phyloP scores from a whole-genome alignment of 106 monocot species.

The Dioscorea dumetorum region DNA sequence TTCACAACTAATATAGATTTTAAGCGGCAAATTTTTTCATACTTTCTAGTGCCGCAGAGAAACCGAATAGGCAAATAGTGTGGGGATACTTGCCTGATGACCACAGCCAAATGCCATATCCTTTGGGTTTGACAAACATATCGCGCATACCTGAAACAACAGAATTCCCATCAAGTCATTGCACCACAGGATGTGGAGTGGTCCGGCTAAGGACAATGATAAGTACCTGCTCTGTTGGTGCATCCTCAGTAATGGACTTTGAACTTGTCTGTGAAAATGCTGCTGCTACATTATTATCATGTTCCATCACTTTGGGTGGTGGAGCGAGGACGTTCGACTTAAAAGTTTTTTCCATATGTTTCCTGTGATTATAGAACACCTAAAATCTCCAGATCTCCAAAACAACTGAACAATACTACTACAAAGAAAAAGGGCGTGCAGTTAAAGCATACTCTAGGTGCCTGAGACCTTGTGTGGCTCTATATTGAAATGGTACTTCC shows the following conservation, averaged over 20 bases:
- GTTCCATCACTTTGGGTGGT: slow-evolving; percentile 57
- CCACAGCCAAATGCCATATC: slow-evolving; percentile 98
- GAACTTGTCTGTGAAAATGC: slow-evolving; percentile 8
- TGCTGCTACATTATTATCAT: slow-evolving; percentile 45
- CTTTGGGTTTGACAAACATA: slow-evolving; percentile 81
- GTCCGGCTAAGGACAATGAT: background rate
- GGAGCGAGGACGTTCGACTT: slow-evolving; percentile 47
- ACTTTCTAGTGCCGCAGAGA: no score
- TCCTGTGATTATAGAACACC: slow-evolving; percentile 21
- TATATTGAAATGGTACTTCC: slow-evolving; percentile 95
- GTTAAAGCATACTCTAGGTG: slow-evolving; percentile 30
- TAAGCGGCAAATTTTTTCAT: no score
- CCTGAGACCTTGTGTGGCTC: slow-evolving; percentile 53
- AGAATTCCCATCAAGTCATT: slow-evolving; percentile 1
- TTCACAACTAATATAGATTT: no score
- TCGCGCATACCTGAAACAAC: slow-evolving; percentile 55
- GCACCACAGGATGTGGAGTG: background rate
- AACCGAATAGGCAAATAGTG: no score
- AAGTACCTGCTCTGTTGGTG: slow-evolving; percentile 52
- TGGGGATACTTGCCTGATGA: slow-evolving; percentile 52
- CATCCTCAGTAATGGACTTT: slow-evolving; percentile 21
- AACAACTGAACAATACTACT: no score
- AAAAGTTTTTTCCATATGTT: slow-evolving; percentile 12
- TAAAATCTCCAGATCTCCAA: background rate
- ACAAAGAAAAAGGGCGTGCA: background rate